Evolutionary conservation across 139 green algal species (phyloP).

Genomic region (Diplosphaera chodatii): DNA sequence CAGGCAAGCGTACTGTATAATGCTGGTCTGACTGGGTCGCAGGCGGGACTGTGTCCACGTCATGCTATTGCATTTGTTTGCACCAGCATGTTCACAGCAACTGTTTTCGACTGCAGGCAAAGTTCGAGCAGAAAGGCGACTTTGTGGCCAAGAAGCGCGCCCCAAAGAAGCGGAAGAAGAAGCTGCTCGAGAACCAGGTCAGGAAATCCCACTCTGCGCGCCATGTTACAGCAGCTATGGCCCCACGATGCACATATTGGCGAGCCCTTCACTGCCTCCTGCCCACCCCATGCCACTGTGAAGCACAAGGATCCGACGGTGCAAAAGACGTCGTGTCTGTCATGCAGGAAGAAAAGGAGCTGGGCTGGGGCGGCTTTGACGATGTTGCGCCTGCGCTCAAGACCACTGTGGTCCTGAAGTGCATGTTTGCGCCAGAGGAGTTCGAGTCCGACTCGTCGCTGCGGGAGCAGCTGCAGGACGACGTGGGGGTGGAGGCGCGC

Average conservation of each 20-base stretch:
- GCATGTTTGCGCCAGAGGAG: constrained; percentile 84
- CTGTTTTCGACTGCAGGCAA: constrained; percentile 37
- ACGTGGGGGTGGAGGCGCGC: constrained; percentile 67
- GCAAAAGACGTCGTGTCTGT: background rate
- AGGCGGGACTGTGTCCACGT: too few relatives aligned
- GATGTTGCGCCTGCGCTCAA: constrained; percentile 42
- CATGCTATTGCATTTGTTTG: too few relatives aligned
- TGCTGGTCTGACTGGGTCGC: too few relatives aligned
- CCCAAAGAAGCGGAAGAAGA: constrained; percentile 42
- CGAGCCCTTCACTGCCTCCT: too few relatives aligned
- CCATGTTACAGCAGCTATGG: too few relatives aligned
- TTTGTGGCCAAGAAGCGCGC: constrained; percentile 45
- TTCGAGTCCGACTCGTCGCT: constrained; percentile 33
- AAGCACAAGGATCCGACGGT: background rate
- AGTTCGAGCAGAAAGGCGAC: constrained; percentile 81
- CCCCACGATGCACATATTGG: too few relatives aligned
- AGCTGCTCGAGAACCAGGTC: constrained; percentile 44
- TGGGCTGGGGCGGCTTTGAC: constrained; percentile 90
- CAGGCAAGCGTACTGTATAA: background rate
- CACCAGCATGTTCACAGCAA: too few relatives aligned
- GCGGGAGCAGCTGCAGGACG: constrained; percentile 73
- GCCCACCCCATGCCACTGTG: too few relatives aligned
- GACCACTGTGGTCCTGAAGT: constrained; percentile 79
- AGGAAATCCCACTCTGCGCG: too few relatives aligned
- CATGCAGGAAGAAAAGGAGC: constrained; percentile 35